Evolutionary conservation across 176 grass and related monocot species (phyloP), one percentile per base, ranked within the genome.

Genomic region (Oryza australiensis): DNA sequence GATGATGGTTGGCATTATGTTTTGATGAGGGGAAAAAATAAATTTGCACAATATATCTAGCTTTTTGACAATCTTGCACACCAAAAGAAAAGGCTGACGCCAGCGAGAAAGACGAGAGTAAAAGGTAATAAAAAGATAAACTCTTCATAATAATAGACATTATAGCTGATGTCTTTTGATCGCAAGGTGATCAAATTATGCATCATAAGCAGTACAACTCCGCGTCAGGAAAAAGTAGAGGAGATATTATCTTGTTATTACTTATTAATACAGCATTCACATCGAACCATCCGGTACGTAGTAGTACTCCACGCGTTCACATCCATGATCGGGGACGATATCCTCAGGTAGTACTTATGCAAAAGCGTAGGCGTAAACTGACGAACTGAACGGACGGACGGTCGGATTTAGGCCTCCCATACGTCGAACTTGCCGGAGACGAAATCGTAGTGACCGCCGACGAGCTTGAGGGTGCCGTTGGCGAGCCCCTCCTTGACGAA

Each of bases 361-460:
- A 30, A 68, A 68, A 49, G 28, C 33, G 27, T 35, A 26, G 70
- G 76, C 66, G 64, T 84, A 75, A 9, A 55, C 51, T 55, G 49
- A 55, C 49, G 5, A 55, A 22, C 49, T 40, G 7, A 55, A 55
- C 38, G 59, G 68, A n/a, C 38, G 48, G 68, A 4, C 5, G 63
- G 33, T n/a, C 55, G 33, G 34, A 45, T 29, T 88, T 67, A 95
- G 9, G 27, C 20, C 26, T 83, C 86, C 80, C 90, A 88, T 37
- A 85, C 68, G 30, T 97, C 94, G 67, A 97, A 97, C 65, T 74
- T 84, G 49, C 94, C 90, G n/a, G 72, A 35, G 86, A 93, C 91
- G 69, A 97, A 97, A 80, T 97, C 91, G 70, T 97, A 97, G 81
- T 93, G 86, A 34, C 45, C 91, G 9, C 91, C 94, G 12, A 97